Evolutionary conservation across 768 basidiomycete genomes (phyloP), one percentile per base, ranked within the genome.

Genomic region (Phlebiopsis flavidoalba): DNA sequence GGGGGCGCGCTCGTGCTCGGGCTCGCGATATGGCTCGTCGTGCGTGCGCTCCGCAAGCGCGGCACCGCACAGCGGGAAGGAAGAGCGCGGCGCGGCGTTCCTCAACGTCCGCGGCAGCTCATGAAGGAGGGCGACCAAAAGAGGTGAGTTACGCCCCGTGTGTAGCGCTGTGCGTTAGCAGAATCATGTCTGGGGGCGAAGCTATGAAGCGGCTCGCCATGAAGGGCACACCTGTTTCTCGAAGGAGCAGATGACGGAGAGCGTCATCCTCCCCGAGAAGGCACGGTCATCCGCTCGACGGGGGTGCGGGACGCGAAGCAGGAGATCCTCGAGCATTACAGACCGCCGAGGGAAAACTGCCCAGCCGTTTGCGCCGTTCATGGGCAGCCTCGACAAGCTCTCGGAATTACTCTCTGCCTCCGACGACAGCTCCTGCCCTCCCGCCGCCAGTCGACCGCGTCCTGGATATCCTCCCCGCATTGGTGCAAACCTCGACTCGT

Each of bases 261-360:
- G 76, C 46, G 74, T 89, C 57, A 63, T 83, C 24, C 74, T 88
- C 60, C 89, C 89, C 10, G 75, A 77, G 15, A 81, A 77, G 65
- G 75, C n/a, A n/a, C 77, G 21, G 69, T 82, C 60, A 63, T 75
- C 24, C 76, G 72, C 40, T 17, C 40, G 69, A 75, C 14, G 70
- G 62, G 66, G 75, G 72, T 36, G 69, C 75, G 10, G n/a, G 70
- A 63, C 67, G 72, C 66, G 54, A 69, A 74, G 36, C 72, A 73
- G 49, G 78, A 80, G 53, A 75, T 80, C 57, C 59, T 82, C 59
- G 68, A 77, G 24, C 77, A 77, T 67, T 77, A 83, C 68, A n/a
- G n/a, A 66, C 73, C 50, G 72, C 75, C 60, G 75, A 75, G 22
- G 77, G 78, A 53, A 74, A 65, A 45, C 69, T 80, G 62, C 79